phyloP scores from a whole-genome alignment of 2,329 filamentous ascomycete genomes.

The Trichoderma polysporum region DNA sequence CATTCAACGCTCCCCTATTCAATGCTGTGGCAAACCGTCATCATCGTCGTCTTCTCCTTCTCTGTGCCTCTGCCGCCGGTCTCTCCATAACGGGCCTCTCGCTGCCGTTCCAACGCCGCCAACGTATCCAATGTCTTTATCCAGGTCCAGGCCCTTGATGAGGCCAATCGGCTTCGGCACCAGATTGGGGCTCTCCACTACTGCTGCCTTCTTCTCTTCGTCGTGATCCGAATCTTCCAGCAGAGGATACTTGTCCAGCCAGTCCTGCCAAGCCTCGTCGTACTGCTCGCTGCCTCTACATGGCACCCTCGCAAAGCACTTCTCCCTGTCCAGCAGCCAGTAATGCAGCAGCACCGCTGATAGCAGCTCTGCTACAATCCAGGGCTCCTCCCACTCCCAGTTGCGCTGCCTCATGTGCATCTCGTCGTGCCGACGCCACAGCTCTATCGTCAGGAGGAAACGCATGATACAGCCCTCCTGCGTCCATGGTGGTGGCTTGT shows the following conservation, averaged over 20 bases:
- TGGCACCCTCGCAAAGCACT: conserved; percentile 22
- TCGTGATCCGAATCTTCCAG: background rate
- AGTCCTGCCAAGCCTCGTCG: conserved; percentile 33
- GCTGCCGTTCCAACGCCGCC: conserved; percentile 28
- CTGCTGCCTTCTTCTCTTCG: background rate
- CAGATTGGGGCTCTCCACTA: conserved; percentile 18
- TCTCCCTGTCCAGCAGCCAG: conserved; percentile 25
- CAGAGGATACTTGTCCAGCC: conserved; percentile 30
- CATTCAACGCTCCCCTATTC: background rate
- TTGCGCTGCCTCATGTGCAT: conserved; percentile 25
- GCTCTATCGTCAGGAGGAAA: conserved; percentile 29
- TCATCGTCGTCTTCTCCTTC: background rate
- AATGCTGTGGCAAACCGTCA: conserved; percentile 13
- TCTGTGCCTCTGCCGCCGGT: background rate
- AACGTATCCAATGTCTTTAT: conserved; percentile 30
- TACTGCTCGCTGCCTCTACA: conserved; percentile 21
- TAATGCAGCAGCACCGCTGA: conserved; percentile 24
- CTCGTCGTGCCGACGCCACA: conserved; percentile 27
- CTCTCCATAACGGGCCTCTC: conserved; percentile 8
- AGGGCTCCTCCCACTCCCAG: conserved; percentile 26
- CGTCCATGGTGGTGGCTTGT: background rate
- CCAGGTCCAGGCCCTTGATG: conserved; percentile 25
- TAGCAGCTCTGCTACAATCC: conserved; percentile 27
- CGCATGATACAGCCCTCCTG: conserved; percentile 21
- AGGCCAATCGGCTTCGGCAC: conserved; percentile 23